Evolutionary conservation across 129 eudicot species (phyloP), one percentile per base, ranked within the genome.

Genomic region (Oenanthe sinensis): DNA sequence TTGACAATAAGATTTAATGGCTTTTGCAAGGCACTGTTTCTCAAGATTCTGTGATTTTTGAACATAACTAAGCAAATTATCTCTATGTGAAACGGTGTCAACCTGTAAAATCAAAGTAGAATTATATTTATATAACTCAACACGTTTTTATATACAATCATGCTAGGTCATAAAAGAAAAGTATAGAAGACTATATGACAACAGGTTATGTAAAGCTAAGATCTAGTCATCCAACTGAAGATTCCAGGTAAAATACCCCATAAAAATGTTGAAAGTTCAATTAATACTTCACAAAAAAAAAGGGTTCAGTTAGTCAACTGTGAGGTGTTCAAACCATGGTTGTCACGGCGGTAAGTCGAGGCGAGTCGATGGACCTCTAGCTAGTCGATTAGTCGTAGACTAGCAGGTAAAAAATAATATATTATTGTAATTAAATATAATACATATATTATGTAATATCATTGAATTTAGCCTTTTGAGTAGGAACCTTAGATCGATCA

Each of bases 1-100:
- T 76, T 90, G 97, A 81, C 98, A 94, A 77, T 94, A 94, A 13
- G 93, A 91, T 82, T 91, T 94, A 54, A 91, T 84, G 55, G 98
- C 98, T 86, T 94, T 91, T 36, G 88, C 79, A 78, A 94, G 98
- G 82, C 97, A 95, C 71, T 90, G 98, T 79, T 95, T 95, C 92
- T 95, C 98, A 69, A 95, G 88, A 84, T 88, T 84, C 90, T 91
- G 88, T 0, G 97, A 95, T 82, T 91, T 95, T 85, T 85, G 90
- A 71, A 90, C 88, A 79, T 91, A 95, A 80, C 94, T 91, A 86
- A 55, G 85, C 87, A 95, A 76, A 87, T 85, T 90, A 73, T 95
- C 98, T 86, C 91, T 91, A 88, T 95, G 98, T 13, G 98, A 88
- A 74, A 95, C 97, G 75, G 93, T 86, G 80, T 95, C 97, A 55